Evolutionary conservation across 768 basidiomycete species (phyloP).

Genomic region (Chalciporus chontae): DNA sequence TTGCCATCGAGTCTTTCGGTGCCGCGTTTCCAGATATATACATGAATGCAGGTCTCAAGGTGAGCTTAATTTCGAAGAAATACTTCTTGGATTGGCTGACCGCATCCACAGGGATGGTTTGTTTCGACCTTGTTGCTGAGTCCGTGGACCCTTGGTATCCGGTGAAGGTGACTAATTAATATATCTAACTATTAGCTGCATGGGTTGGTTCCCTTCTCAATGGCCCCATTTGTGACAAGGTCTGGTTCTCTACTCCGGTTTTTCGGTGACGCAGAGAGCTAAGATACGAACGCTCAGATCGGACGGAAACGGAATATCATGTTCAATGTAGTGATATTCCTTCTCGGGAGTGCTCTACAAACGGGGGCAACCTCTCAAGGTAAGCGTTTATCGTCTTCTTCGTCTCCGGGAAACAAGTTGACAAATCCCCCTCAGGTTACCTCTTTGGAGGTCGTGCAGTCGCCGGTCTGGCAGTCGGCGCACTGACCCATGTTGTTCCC

Average conservation of each 20-base stretch:
- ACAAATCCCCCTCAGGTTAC: conserved; percentile 12
- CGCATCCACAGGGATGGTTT: conserved; percentile 27
- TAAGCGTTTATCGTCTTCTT: not conserved
- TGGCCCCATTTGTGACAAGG: conserved; percentile 32
- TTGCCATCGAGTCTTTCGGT: conserved; percentile 33
- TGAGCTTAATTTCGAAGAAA: not conserved
- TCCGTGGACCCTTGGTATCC: conserved; percentile 8
- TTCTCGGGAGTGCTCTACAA: conserved; percentile 30
- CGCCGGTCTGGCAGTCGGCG: conserved; percentile 16
- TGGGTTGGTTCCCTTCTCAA: conserved; percentile 30
- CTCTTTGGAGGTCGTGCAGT: conserved; percentile 30
- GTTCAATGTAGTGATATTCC: conserved; percentile 27
- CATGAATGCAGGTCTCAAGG: conserved; percentile 26
- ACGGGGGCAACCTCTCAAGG: conserved; percentile 27
- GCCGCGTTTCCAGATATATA: conserved; percentile 31
- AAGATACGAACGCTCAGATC: conserved; percentile 13
- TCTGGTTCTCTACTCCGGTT: not conserved
- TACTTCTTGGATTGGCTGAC: not conserved
- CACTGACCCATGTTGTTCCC: conserved; percentile 23
- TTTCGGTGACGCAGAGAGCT: not conserved
- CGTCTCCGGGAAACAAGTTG: too few relatives aligned
- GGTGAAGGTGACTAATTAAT: not conserved
- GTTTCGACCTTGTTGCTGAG: conserved; percentile 28
- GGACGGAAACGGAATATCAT: conserved; percentile 28
- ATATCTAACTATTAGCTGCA: conserved; percentile 25